Evolutionary conservation across 75 land plant genomes (phyloP).

Genomic region (Sequoia sempervirens): DNA sequence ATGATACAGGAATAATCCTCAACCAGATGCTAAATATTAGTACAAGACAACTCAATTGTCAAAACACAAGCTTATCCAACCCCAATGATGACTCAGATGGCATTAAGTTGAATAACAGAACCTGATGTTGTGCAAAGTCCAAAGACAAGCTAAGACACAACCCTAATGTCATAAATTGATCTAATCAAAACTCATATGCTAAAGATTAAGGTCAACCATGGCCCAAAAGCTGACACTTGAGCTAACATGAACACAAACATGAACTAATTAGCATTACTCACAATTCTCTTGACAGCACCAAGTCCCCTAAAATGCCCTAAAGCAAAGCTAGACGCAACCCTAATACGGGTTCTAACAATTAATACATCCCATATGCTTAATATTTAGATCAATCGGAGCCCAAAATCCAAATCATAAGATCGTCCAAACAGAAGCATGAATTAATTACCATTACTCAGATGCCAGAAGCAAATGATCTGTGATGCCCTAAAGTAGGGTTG

Average conservation of each 20-base stretch:
- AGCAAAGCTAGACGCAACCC: neutral
- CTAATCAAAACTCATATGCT: neutral
- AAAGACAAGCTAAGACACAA: neutral
- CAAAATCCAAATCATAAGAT: neutral
- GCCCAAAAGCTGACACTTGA: neutral
- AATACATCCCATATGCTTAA: neutral
- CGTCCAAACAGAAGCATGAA: neutral
- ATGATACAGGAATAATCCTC: neutral
- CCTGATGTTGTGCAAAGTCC: conserved; percentile 41
- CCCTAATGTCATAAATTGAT: neutral
- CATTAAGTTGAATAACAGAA: conserved; percentile 9
- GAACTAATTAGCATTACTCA: neutral
- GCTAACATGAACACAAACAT: neutral
- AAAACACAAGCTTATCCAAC: neutral
- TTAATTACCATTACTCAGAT: neutral
- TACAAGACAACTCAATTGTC: neutral
- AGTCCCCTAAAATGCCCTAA: neutral
- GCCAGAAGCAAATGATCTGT: neutral
- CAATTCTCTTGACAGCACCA: neutral
- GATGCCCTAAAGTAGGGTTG: neutral
- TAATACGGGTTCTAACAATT: neutral
- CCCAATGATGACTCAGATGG: neutral
- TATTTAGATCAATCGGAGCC: neutral
- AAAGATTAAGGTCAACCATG: neutral
- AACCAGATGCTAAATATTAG: neutral